Evolutionary conservation across 1,284 basidiomycete species (phyloP).

Genomic region (Leccinum glutinopallens): DNA sequence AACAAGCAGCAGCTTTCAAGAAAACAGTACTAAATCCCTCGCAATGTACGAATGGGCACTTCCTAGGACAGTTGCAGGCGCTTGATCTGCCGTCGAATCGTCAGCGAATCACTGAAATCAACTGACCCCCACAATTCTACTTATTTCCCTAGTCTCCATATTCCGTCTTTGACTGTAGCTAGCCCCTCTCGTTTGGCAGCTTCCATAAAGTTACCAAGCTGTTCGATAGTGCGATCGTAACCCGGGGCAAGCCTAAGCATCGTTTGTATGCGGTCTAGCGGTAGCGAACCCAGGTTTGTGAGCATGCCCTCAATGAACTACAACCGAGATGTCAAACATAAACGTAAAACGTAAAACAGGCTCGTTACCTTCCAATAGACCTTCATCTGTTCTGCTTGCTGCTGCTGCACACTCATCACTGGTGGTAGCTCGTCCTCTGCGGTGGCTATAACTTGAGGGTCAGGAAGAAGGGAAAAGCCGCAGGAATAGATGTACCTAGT

Average conservation of each 20-base stretch:
- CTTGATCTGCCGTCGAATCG: neutral
- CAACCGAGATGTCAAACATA: constrained; percentile 12
- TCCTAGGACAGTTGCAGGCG: neutral
- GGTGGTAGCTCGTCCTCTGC: constrained; percentile 51
- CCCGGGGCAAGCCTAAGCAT: constrained; percentile 82
- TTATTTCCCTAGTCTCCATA: constrained; percentile 64
- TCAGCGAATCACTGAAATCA: neutral
- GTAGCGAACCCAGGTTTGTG: constrained; percentile 74
- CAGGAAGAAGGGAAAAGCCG: neutral
- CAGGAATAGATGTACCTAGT: constrained; percentile 35
- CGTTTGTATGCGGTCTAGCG: constrained; percentile 76
- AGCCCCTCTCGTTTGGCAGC: constrained; percentile 75
- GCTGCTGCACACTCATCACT: constrained; percentile 63
- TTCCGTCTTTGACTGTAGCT: constrained; percentile 68
- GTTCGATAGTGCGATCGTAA: constrained; percentile 77
- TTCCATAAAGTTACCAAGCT: constrained; percentile 77
- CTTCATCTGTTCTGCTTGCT: constrained; percentile 82
- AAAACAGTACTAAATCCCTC: neutral
- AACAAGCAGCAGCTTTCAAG: constrained; percentile 12
- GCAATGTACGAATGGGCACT: neutral
- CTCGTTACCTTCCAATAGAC: constrained; percentile 81
- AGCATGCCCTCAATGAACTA: constrained; percentile 86
- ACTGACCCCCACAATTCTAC: neutral
- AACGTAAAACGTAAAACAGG: neutral
- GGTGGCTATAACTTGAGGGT: constrained; percentile 23